Evolutionary conservation across 2,329 filamentous ascomycete genomes (phyloP), one percentile per base, ranked within the genome.

Genomic region (Aspergillus carbonarius): DNA sequence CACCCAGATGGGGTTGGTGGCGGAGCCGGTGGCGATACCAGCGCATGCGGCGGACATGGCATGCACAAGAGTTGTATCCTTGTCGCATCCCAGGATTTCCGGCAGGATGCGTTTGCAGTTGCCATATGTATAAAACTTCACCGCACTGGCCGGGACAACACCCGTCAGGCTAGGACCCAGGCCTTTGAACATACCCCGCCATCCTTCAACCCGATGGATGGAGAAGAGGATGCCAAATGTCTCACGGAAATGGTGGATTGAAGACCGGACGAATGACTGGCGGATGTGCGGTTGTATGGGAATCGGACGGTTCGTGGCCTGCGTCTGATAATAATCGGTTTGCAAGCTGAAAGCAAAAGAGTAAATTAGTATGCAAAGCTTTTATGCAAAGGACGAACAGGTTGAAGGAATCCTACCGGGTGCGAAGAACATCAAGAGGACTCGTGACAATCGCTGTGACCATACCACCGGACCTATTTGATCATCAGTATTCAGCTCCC

Each of bases 391-490:
- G 25, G 25, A 27, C 25, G 7, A 27, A 27, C 25, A 27, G 25
- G 25, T 27, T 25, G n/a, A n/a, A n/a, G 6, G 25, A 6, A 30
- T 47, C 44, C 30, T 52, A 60, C 75, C 96, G 96, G 42, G 93
- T 98, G 81, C 97, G 96, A 75, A 97, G 96, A 59, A 98, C 93
- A 79, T 98, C 93, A 66, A 98, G 87, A 35, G 93, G 93, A 73
- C 93, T 97, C 53, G 93, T 96, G 60, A 96, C 89, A 54, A 97
- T 83, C 54, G 93, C 93, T 10, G 92, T 96, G 34, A 90, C 91
- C 70, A 96, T 91, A 44, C 93, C 93, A 55, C 92, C 92, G 58
- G 64, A 65, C 62, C 70, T 72, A 48, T 15, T 53, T 20, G 15
- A 3, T 15, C 46, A 17, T 25, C 20, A 23, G 54, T 55, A 61